phyloP scores from a whole-genome alignment of 2,329 filamentous ascomycete genomes.

The Pyrenochaeta sp. region DNA sequence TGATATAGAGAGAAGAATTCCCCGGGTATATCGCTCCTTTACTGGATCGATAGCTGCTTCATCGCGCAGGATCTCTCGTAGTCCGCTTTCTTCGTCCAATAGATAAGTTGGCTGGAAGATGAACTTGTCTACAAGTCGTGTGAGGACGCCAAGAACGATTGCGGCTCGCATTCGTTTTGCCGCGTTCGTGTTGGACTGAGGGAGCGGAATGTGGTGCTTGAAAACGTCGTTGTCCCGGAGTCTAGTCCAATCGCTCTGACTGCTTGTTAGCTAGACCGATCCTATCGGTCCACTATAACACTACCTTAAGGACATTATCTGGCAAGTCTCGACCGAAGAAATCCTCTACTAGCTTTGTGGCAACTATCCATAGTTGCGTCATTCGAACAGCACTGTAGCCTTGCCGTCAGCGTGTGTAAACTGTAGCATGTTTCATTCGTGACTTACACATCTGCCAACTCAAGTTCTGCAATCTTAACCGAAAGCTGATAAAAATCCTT shows the following conservation, averaged over 20 bases:
- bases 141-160: constrained; percentile 36
- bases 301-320: too few relatives aligned
- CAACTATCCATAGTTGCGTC: too few relatives aligned
- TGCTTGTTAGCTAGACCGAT: too few relatives aligned
- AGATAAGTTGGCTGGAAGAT: constrained; percentile 48
- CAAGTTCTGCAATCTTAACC: too few relatives aligned
- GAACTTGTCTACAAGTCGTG: constrained; percentile 32
- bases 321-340: too few relatives aligned
- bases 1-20: constrained; percentile 9
- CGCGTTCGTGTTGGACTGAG: constrained; percentile 33
- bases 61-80: constrained; percentile 11
- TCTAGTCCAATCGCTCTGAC: constrained; percentile 9
- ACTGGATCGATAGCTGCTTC: constrained; percentile 5
- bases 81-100: constrained; percentile 15
- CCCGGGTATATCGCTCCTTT: constrained; percentile 5
- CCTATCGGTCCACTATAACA: too few relatives aligned
- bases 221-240: constrained; percentile 4
- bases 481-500: too few relatives aligned
- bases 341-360: too few relatives aligned
- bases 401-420: too few relatives aligned
- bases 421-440: too few relatives aligned
- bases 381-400: too few relatives aligned
- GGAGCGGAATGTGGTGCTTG: constrained; percentile 35
- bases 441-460: too few relatives aligned
- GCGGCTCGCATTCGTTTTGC: constrained; percentile 47